Base-by-base conservation (phyloP, 1,284 basidiomycete species). In the Ceratobasidium sp. region DNA sequence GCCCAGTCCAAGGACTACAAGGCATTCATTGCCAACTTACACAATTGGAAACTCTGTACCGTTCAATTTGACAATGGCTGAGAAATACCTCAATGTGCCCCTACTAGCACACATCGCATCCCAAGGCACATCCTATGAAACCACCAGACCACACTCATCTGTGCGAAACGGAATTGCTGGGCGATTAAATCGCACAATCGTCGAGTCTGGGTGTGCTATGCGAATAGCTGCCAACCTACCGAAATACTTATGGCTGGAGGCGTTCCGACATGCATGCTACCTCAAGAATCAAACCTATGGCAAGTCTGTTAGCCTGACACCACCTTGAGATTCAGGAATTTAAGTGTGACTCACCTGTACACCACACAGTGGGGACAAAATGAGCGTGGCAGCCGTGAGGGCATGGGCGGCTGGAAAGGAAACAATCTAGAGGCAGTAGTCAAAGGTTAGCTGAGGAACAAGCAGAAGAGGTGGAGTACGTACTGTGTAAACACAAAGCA, bases 21-120 rank as follows among this genome's bases (percentile, higher is more conserved):
- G 36, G 36, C 25, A 8, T 21, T 44, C 16, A 16, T 44, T 14
- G 3, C 6, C 21, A 38, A 23, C 8, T 6, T 8, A 48, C 21
- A 48, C 30, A n/a, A 3, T 7, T 30, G 14, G 54, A 30, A 3
- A 56, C 12, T 56, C 12, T 3, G 33, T 9, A 28, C 9, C 1
- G 63, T 67, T 23, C 63, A 40, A 28, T 67, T 67, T 33, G 62
- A 77, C 48, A 73, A 74, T 59, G 76, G 77, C n/a, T 16, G 63
- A 70, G 2, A 74, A 77, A 72, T 76, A 75, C 44, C 49, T 77
- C 23, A 74, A 73, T 48, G 18, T 21, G 18, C 11, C 6, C 11
- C 14, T 9, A 49, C 21, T 5, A 49, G 21, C 48, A 49, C 21
- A 11, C 48, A 33, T 33, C 2, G 48, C 48, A 4, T 11, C 6